These are phyloP conservation scores for Waltergamsia citrina DNA, from an alignment of 2,329 filamentous ascomycete genomes.

Conservation along the genomic window DNA sequence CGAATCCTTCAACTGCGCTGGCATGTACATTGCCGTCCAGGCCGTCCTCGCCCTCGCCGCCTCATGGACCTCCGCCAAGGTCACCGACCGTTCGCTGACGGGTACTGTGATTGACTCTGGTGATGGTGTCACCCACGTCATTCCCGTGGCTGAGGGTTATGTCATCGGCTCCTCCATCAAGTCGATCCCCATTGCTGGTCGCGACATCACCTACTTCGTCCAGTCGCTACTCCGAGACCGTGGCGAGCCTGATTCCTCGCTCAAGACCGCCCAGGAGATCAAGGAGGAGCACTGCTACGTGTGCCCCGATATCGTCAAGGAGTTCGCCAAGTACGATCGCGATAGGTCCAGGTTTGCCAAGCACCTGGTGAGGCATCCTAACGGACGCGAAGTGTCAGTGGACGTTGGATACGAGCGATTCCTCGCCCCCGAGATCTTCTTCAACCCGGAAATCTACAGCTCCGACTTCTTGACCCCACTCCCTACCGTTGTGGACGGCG, in stretches of 20 bases:
- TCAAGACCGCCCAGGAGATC: slow-evolving; percentile 96
- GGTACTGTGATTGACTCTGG: slow-evolving; percentile 98
- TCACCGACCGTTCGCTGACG: slow-evolving; percentile 89
- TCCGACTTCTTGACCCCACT: slow-evolving; percentile 96
- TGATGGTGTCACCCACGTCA: slow-evolving; percentile 98
- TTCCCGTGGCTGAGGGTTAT: slow-evolving; percentile 96
- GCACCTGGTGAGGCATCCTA: slow-evolving; percentile 78
- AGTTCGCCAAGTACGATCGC: slow-evolving; percentile 88
- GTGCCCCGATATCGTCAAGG: slow-evolving; percentile 97
- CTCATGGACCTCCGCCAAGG: slow-evolving; percentile 97
- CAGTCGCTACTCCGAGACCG: slow-evolving; percentile 92
- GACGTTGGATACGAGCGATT: slow-evolving; percentile 98
- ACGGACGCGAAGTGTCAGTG: slow-evolving; percentile 74
- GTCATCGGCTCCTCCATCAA: slow-evolving; percentile 99
- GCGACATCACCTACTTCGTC: slow-evolving; percentile 98
- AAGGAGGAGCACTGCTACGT: slow-evolving; percentile 99
- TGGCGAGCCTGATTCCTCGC: slow-evolving; percentile 89
- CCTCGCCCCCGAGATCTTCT: slow-evolving; percentile 97
- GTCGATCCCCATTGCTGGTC: slow-evolving; percentile 93
- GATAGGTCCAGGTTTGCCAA: slow-evolving; percentile 87
- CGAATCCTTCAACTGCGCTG: slow-evolving; percentile 98
- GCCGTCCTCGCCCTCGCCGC: slow-evolving; percentile 92
- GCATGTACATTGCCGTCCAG: slow-evolving; percentile 97
- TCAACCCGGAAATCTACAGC: slow-evolving; percentile 99
- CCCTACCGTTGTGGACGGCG: slow-evolving; percentile 86